Conservation (phyloP, 2,329 filamentous ascomycete species). For the Xylariales sp. region DNA sequence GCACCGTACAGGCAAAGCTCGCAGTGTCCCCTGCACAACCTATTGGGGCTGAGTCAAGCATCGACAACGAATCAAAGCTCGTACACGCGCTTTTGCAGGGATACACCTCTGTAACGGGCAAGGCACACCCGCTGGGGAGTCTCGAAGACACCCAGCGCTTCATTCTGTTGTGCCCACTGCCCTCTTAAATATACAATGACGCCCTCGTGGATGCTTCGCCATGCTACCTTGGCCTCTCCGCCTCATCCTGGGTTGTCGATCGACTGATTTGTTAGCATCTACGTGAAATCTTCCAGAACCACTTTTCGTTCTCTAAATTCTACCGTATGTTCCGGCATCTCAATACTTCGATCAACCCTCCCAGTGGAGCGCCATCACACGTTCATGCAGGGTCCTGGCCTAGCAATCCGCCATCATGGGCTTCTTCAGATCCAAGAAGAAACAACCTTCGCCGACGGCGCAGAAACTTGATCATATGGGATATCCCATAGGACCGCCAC, state of each 20-base stretch:
- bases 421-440: slow-evolving; percentile 5
- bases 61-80: slow-evolving; percentile 14
- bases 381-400: slow-evolving; percentile 4
- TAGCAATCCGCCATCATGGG: slow-evolving; percentile 5
- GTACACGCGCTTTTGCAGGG: slow-evolving; percentile 6
- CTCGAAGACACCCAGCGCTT: slow-evolving; percentile 5
- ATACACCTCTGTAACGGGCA: slow-evolving; percentile 18
- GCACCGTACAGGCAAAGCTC: slow-evolving; percentile 12
- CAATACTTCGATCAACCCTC: too few species aligned
- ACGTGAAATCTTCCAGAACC: too few species aligned
- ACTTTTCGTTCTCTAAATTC: too few species aligned
- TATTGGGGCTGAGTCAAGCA: slow-evolving; percentile 16
- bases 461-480: slow-evolving; percentile 7
- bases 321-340: too few species aligned
- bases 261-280: too few species aligned
- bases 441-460: slow-evolving; percentile 1
- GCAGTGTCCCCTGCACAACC: slow-evolving; percentile 11
- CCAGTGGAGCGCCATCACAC: too few species aligned
- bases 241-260: too few species aligned
- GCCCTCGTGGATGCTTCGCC: background rate
- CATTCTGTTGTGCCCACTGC: background rate
- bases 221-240: too few species aligned
- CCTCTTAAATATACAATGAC: background rate
- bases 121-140: slow-evolving; percentile 21
- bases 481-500: slow-evolving; percentile 5